Evolutionary conservation across 1,284 basidiomycete species (phyloP).

Genomic region (Pseudozyma hubeiensis): DNA sequence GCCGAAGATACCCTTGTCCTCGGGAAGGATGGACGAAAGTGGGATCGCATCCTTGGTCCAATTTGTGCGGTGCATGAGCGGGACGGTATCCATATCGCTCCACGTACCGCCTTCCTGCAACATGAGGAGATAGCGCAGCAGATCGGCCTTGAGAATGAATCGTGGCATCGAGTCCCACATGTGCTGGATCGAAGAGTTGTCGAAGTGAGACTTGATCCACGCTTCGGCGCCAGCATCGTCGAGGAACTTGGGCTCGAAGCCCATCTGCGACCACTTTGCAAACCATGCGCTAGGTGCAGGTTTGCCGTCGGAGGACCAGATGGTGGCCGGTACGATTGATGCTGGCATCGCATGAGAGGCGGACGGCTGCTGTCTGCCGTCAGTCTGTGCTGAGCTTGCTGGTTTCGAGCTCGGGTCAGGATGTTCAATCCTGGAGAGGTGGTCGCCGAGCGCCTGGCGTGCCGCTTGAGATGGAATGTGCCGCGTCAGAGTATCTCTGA

Average conservation of each 20-base stretch:
- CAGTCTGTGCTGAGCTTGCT: background rate
- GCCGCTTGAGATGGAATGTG: constrained; percentile 36
- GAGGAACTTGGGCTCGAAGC: constrained; percentile 51
- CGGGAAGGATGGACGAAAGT: constrained; percentile 18
- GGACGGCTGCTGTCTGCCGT: background rate
- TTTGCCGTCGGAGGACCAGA: constrained; percentile 50
- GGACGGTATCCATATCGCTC: constrained; percentile 56
- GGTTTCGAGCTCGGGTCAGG: background rate
- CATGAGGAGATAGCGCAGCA: constrained; percentile 52
- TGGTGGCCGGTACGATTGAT: constrained; percentile 33
- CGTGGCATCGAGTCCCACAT: constrained; percentile 50
- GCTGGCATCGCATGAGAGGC: constrained; percentile 4
- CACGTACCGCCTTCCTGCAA: constrained; percentile 49
- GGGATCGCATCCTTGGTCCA: constrained; percentile 48
- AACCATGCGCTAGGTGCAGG: constrained; percentile 38
- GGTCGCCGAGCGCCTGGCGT: constrained; percentile 25
- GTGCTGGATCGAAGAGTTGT: constrained; percentile 34
- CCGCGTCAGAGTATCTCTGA: constrained; percentile 31
- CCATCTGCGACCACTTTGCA: constrained; percentile 43
- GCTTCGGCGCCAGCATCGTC: constrained; percentile 44
- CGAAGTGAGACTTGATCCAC: constrained; percentile 36
- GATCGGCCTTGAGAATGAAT: constrained; percentile 53
- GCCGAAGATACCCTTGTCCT: constrained; percentile 28
- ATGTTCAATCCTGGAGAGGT: constrained; percentile 33
- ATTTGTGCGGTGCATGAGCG: constrained; percentile 39